These are phyloP conservation scores for Flagelloscypha sp. DNA, from an alignment of 768 basidiomycete genomes.

Conservation along the genomic window DNA sequence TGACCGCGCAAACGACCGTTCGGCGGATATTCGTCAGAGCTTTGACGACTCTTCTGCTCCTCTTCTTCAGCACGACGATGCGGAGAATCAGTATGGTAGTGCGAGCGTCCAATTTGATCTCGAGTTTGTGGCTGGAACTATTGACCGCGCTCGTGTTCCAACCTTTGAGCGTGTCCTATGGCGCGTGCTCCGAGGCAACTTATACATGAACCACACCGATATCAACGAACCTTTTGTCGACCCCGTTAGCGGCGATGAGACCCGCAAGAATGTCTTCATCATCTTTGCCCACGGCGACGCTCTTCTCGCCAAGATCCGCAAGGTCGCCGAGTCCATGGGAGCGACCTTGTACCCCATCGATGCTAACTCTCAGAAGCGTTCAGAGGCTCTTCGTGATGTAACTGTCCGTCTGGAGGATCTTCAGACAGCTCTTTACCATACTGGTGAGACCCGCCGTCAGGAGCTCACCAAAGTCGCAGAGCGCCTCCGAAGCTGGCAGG, in stretches of 20 bases:
- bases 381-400: constrained; percentile 85
- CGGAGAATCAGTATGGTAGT: constrained; percentile 51
- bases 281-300: constrained; percentile 97
- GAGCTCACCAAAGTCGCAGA: constrained; percentile 85
- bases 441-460: constrained; percentile 68
- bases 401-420: constrained; percentile 85
- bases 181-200: constrained; percentile 94
- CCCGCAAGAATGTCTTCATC: constrained; percentile 97
- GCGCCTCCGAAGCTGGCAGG: constrained; percentile 81
- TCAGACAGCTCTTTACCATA: constrained; percentile 83
- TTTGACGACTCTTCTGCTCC: constrained; percentile 90
- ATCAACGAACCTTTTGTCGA: constrained; percentile 91
- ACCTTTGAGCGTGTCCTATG: constrained; percentile 97
- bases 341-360: constrained; percentile 96
- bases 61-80: constrained; percentile 85
- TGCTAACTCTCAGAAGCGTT: constrained; percentile 85
- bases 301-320: constrained; percentile 92
- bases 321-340: constrained; percentile 98
- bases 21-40: constrained; percentile 74
- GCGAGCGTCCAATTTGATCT: constrained; percentile 68
- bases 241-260: constrained; percentile 72
- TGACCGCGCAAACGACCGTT: constrained; percentile 68
- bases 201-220: constrained; percentile 98
- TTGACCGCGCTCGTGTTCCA: constrained; percentile 83
- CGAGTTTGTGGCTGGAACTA: constrained; percentile 96